Evolutionary conservation across 129 eudicot genomes (phyloP).

Genomic region (Lonicera japonica): DNA sequence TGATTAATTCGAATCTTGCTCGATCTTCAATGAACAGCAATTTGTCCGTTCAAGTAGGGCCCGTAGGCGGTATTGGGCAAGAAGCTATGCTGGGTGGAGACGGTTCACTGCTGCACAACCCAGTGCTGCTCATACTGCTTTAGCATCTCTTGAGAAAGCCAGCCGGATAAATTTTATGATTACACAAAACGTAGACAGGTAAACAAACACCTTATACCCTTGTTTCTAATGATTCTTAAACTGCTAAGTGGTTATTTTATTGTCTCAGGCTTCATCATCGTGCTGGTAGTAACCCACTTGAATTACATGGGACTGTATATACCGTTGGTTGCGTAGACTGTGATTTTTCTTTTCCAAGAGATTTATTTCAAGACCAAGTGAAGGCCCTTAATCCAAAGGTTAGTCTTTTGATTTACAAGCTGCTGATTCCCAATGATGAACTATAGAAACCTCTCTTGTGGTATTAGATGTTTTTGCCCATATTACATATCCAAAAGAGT

Average conservation of each 20-base stretch:
- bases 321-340: conserved; percentile 73
- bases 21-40: conserved; percentile 43
- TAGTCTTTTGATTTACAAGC: background rate
- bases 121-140: conserved; percentile 72
- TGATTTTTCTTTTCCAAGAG: conserved; percentile 62
- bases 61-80: conserved; percentile 90
- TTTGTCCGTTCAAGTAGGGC: conserved; percentile 75
- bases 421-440: background rate
- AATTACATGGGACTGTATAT: conserved; percentile 91
- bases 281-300: conserved; percentile 91
- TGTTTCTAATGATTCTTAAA: background rate
- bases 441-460: conserved; percentile 3
- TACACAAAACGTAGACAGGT: conserved; percentile 98
- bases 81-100: conserved; percentile 99
- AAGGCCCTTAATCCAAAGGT: conserved; percentile 84
- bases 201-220: background rate
- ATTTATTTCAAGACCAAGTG: conserved; percentile 73
- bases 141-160: conserved; percentile 76
- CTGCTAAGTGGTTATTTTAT: conserved; percentile 6
- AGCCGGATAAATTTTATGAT: conserved; percentile 72
- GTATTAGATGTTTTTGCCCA: background rate
- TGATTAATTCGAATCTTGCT: background rate
- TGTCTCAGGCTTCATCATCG: conserved; percentile 86
- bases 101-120: conserved; percentile 76
- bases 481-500: background rate